A percentile compares a stretch with the other conserved stretches of the same genome.
Conservation (phyloP, 2,329 filamentous ascomycete species). For the Daldinia sp. region DNA sequence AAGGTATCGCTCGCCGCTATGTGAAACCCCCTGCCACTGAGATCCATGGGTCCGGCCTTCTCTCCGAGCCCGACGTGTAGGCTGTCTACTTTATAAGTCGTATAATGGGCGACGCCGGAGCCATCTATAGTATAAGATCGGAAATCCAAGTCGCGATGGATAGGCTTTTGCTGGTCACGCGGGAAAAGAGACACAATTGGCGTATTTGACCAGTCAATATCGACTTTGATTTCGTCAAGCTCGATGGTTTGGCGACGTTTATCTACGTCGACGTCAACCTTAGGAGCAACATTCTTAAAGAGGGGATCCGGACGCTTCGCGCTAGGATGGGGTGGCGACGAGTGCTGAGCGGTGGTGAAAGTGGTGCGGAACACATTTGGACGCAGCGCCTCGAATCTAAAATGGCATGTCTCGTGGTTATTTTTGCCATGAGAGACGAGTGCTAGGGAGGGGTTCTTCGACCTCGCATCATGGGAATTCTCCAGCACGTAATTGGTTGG, state of each 20-base stretch:
- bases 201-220: conserved; percentile 65
- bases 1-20: conserved; percentile 76
- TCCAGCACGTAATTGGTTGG: conserved; percentile 42
- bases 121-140: conserved; percentile 72
- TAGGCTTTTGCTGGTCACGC: conserved; percentile 56
- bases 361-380: conserved; percentile 73
- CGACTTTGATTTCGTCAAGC: conserved; percentile 59
- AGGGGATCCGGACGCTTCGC: conserved; percentile 55
- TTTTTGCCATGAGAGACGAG: conserved; percentile 52
- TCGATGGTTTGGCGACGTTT: conserved; percentile 53
- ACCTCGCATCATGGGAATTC: conserved; percentile 1
- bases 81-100: conserved; percentile 66
- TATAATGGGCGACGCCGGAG: conserved; percentile 70
- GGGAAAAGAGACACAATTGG: conserved; percentile 66
- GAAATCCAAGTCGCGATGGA: conserved; percentile 69
- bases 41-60: conserved; percentile 76
- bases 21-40: conserved; percentile 71
- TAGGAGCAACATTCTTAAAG: conserved; percentile 45
- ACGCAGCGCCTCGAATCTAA: conserved; percentile 69
- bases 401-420: conserved; percentile 56
- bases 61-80: conserved; percentile 75
- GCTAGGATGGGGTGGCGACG: conserved; percentile 71
- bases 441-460: conserved; percentile 45
- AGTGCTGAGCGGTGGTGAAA: conserved; percentile 68
- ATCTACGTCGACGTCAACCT: conserved; percentile 46